Base-by-base conservation (phyloP, 2,329 filamentous ascomycete species). In the Stagonosporopsis rhizophila region DNA sequence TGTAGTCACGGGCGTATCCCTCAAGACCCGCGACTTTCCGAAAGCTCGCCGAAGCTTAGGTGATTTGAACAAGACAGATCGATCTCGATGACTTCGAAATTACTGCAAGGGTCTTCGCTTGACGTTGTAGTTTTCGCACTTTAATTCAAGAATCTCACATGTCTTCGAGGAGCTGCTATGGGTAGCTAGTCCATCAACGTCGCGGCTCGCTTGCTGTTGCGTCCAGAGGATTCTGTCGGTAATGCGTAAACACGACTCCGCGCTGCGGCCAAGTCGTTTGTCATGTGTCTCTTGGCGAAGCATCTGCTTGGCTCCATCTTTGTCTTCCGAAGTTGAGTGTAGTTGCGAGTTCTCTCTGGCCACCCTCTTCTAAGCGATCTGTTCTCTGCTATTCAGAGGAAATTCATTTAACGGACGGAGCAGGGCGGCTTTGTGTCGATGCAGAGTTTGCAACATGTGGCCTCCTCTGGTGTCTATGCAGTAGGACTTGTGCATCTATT, bases 291-390 rank as follows among this genome's bases (percentile, higher is more conserved):
- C 14, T 4, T 32, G 30, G 12, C 30, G 3, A 14, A n/a, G 2
- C 30, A 3, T 6, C 2, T n/a, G 30, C 14, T 32, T 15, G 3
- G 30, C 6, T 32, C 4, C 14, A 6, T 12, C 22, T 9, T 19
- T 15, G 20, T 39, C 40, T n/a, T 20, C 32, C 2, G 9, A n/a
- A 7, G 20, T 11, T 41, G 25, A 25, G 17, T 6, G 19, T n/a
- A 22, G 7, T 12, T 27, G 50, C 27, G 40, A 23, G 4, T 12
- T 15, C 25, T 42, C 23, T 15, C 19, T 25, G 2, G 44, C 40
- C 3, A 30, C 50, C 17, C 17, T 53, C 17, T 47, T 53, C 8
- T 44, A 47, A 3, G 38, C 22, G n/a, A 47, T 41, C 19, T 53
- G 42, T 30, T 19, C 11, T 9, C 35, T 53, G 50, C 25, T 53